Evolutionary conservation across 1,284 basidiomycete genomes (phyloP).

Genomic region (Mycena citricolor): DNA sequence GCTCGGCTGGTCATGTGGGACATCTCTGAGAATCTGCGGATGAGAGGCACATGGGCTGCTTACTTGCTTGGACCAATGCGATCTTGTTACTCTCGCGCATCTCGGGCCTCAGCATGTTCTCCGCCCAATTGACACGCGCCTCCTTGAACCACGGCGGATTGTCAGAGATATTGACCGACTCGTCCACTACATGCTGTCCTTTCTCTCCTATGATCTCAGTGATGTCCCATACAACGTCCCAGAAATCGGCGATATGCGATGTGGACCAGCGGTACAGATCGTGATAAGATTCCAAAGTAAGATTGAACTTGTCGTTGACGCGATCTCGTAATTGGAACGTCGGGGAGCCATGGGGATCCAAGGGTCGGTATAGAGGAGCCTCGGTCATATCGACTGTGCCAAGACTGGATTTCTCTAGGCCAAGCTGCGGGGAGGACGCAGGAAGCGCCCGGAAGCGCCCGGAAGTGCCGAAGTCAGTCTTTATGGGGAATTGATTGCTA

Average conservation of each 20-base stretch:
- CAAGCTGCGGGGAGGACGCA: too few species aligned
- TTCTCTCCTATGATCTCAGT: conserved; percentile 66
- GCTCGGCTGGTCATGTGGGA: conserved; percentile 51
- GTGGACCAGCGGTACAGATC: conserved; percentile 77
- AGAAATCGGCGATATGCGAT: conserved; percentile 63
- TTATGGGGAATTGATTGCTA: too few species aligned
- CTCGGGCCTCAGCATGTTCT: conserved; percentile 82
- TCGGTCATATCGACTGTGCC: too few species aligned
- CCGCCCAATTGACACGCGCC: conserved; percentile 80
- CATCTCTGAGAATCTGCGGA: conserved; percentile 12
- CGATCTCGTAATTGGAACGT: conserved; percentile 56
- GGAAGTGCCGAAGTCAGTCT: too few species aligned
- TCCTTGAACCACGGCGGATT: conserved; percentile 79
- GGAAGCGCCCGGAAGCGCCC: too few species aligned
- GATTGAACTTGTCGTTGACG: conserved; percentile 53
- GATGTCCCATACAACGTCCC: conserved; percentile 78
- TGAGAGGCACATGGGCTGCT: conserved; percentile 34
- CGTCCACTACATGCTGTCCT: conserved; percentile 61
- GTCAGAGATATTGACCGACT: conserved; percentile 55
- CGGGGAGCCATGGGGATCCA: conserved; percentile 47
- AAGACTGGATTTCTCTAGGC: too few species aligned
- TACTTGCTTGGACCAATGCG: conserved; percentile 78
- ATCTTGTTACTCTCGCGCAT: conserved; percentile 56
- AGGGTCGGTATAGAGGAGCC: conserved; percentile 49
- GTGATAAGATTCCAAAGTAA: conserved; percentile 57